phyloP scores from a whole-genome alignment of 768 basidiomycete genomes.

The Gloeopeniophorella convolvens region DNA sequence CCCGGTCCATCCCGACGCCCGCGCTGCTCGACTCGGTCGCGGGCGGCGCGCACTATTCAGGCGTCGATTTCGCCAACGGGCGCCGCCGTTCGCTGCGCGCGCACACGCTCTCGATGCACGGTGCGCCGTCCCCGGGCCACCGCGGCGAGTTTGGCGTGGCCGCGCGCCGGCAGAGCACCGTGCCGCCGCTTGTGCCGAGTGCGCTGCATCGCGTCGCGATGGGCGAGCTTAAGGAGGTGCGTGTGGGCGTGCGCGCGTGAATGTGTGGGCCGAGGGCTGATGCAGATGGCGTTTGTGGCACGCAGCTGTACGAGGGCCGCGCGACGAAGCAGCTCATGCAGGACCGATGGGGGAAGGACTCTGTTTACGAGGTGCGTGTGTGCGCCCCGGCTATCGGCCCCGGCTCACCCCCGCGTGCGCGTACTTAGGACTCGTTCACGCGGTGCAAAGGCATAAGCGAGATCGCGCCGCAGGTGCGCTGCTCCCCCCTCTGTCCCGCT shows the following conservation, averaged over 20 bases:
- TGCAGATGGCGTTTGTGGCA: not conserved
- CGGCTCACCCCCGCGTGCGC: slow-evolving; percentile 39
- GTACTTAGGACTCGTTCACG: slow-evolving; percentile 1
- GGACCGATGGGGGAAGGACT: slow-evolving; percentile 47
- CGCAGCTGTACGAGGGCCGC: slow-evolving; percentile 44
- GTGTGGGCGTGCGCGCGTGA: not conserved
- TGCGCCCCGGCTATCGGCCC: no score
- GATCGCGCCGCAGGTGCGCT: slow-evolving; percentile 22
- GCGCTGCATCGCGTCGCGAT: slow-evolving; percentile 40
- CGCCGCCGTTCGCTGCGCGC: slow-evolving; percentile 11
- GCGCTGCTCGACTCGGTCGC: slow-evolving; percentile 52
- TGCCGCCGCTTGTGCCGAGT: slow-evolving; percentile 13
- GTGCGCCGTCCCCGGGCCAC: not conserved
- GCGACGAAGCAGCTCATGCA: slow-evolving; percentile 48
- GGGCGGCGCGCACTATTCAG: slow-evolving; percentile 58
- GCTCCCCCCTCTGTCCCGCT: not conserved
- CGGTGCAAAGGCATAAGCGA: slow-evolving; percentile 21
- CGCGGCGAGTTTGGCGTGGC: slow-evolving; percentile 10
- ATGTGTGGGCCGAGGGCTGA: not conserved
- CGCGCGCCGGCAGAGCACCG: slow-evolving; percentile 8
- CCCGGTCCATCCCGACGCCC: slow-evolving; percentile 38
- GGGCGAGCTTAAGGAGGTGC: slow-evolving; percentile 46
- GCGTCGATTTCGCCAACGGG: slow-evolving; percentile 36
- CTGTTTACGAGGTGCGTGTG: slow-evolving; percentile 53
- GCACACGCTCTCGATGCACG: not conserved